A percentile compares a stretch with the other conserved stretches of the same genome.
phyloP scores from a whole-genome alignment of 2,329 filamentous ascomycete species.

The Exophiala sp. region DNA sequence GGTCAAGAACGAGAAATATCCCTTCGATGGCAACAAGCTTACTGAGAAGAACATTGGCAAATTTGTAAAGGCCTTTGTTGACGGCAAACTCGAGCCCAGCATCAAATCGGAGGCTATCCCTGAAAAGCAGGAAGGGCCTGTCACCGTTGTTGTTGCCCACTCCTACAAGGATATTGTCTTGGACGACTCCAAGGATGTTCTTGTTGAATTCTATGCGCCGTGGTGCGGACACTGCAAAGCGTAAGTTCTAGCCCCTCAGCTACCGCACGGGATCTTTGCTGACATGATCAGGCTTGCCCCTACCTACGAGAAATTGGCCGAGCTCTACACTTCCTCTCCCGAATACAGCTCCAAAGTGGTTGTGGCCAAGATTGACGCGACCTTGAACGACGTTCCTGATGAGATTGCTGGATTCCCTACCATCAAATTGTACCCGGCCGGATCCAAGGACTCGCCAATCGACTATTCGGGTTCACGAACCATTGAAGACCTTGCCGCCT shows the following conservation, averaged over 20 bases:
- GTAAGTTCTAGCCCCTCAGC: constrained; percentile 35
- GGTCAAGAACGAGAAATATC: constrained; percentile 94
- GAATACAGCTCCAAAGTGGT: constrained; percentile 54
- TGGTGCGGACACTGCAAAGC: constrained; percentile 68
- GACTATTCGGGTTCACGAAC: constrained; percentile 85
- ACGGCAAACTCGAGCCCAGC: constrained; percentile 86
- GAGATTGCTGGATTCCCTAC: constrained; percentile 97
- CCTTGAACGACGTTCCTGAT: constrained; percentile 90
- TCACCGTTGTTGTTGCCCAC: constrained; percentile 84
- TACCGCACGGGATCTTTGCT: constrained; percentile 9
- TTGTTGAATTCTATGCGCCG: constrained; percentile 97
- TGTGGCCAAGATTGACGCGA: constrained; percentile 90
- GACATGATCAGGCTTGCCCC: constrained; percentile 49
- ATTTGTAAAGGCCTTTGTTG: constrained; percentile 79
- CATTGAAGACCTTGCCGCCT: constrained; percentile 82
- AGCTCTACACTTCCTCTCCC: constrained; percentile 47
- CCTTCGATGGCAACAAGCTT: constrained; percentile 77
- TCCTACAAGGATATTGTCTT: constrained; percentile 88
- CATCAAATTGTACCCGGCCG: constrained; percentile 95
- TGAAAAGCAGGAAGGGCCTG: constrained; percentile 83
- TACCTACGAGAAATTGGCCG: constrained; percentile 61
- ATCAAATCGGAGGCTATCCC: constrained; percentile 98
- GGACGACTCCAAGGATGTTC: constrained; percentile 91
- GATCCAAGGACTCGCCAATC: constrained; percentile 74
- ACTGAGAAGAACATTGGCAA: constrained; percentile 64